Base-by-base conservation (phyloP, 805 yeast species). In the Candida jianshihensis region DNA sequence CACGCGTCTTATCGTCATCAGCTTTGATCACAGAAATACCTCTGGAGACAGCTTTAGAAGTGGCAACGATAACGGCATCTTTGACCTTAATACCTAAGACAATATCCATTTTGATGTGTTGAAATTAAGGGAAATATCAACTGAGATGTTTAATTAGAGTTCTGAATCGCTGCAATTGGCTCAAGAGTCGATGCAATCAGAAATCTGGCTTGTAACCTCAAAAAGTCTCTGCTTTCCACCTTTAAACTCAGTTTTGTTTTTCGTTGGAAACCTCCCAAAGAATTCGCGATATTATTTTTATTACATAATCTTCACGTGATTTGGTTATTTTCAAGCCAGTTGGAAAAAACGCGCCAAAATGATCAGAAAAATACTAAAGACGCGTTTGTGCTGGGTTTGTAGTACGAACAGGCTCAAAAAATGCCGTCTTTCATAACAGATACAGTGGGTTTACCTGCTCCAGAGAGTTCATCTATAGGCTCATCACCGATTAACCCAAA, bases 11-110 rank as follows among this genome's bases (percentile, higher is more conserved):
- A 61, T 81, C 88, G 60, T 87, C 96, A 33, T 72, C 68, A 35
- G 75, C 78, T 54, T 85, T 85, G 47, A 87, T 63, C 34, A 87
- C 73, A 12, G 95, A 81, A 37, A 88, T 82, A 38, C 96, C 96
- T 48, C 98, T 75, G 9, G 95, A 85, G 39, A 81, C 85, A 5
- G 97, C 96, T 59, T 82, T 86, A 10, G 97, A 88, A n/a, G 97
- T 85, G 54, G 96, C 96, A 39, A 90, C 63, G 42, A 92, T 71
- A 31, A 90, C 95, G 42, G 78, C 72, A 53, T 87, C 94, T 51
- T 76, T 66, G 24, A 88, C 82, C 53, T 74, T 81, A 50, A 90
- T 81, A 39, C 97, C 97, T 50, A 90, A 68, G 38, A 90, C 67
- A 52, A 90, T 79, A 68, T 90, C 98, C 97, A 92, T 92, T 33